phyloP scores from a whole-genome alignment of 768 basidiomycete species.

The Podaxis pistillaris region DNA sequence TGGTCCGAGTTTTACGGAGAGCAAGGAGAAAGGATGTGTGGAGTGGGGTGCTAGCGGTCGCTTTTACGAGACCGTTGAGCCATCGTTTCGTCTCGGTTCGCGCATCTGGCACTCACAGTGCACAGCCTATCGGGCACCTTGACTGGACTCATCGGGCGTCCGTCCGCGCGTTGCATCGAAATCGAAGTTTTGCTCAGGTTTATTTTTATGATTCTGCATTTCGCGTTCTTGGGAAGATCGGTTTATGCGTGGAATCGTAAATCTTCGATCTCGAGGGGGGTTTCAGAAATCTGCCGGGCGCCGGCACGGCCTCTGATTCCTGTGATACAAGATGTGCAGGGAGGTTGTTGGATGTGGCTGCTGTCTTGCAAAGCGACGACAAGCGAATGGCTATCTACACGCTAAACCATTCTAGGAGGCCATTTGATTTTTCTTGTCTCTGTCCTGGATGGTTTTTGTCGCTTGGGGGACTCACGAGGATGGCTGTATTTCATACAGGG shows the following conservation, averaged over 20 bases:
- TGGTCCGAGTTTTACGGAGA: neutral
- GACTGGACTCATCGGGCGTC: neutral
- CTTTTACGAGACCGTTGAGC: neutral
- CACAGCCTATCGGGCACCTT: neutral
- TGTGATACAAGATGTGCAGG: neutral
- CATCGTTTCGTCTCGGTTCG: neutral
- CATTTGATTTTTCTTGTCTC: neutral
- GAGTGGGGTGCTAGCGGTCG: neutral
- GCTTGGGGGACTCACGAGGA: neutral
- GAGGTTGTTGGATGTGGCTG: neutral
- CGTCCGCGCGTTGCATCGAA: neutral
- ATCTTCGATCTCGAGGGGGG: neutral
- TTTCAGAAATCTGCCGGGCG: neutral
- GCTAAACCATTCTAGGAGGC: neutral
- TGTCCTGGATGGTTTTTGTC: neutral
- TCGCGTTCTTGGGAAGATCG: neutral
- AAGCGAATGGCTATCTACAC: neutral
- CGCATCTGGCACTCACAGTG: neutral
- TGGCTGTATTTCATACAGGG: constrained; percentile 37
- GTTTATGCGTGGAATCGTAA: constrained; percentile 3
- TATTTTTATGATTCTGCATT: neutral
- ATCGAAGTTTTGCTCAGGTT: neutral
- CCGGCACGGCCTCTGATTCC: neutral
- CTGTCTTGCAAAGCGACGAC: neutral
- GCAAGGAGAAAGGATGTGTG: neutral